Percentiles rank a stretch among this genome's conserved stretches.
Conservation (phyloP, 2,329 filamentous ascomycete species). For the Xylaria sp. region DNA sequence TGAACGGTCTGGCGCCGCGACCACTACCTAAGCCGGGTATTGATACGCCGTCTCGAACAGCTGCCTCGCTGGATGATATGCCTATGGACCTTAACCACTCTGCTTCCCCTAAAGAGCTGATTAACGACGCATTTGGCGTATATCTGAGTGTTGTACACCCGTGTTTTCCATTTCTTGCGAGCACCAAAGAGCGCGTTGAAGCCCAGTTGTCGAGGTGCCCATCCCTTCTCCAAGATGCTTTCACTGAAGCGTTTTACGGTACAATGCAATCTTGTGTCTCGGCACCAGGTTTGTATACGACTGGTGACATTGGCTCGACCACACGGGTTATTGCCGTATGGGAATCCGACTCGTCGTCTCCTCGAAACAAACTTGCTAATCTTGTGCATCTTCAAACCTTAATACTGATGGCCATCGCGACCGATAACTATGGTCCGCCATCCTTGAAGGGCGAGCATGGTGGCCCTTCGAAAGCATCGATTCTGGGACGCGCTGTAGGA, state of each 20-base stretch:
- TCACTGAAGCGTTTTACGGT: conserved; percentile 70
- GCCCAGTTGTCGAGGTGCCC: conserved; percentile 68
- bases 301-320: conserved; percentile 58
- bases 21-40: conserved; percentile 54
- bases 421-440: conserved; percentile 65
- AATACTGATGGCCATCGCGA: conserved; percentile 73
- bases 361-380: conserved; percentile 55
- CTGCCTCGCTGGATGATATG: conserved; percentile 48
- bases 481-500: conserved; percentile 73
- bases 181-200: conserved; percentile 65
- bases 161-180: conserved; percentile 73
- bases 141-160: conserved; percentile 75
- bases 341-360: conserved; percentile 57
- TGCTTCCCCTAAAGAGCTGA: conserved; percentile 52
- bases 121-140: conserved; percentile 59
- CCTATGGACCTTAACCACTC: conserved; percentile 50
- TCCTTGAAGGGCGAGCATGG: conserved; percentile 56
- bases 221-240: conserved; percentile 68
- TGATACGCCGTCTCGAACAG: conserved; percentile 51
- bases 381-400: conserved; percentile 74
- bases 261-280: conserved; percentile 65
- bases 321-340: conserved; percentile 63
- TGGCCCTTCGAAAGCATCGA: conserved; percentile 62
- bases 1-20: conserved; percentile 59
- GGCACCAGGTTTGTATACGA: conserved; percentile 51